phyloP scores from a whole-genome alignment of 495 filamentous ascomycete species.

The Aspergillus asperescens region DNA sequence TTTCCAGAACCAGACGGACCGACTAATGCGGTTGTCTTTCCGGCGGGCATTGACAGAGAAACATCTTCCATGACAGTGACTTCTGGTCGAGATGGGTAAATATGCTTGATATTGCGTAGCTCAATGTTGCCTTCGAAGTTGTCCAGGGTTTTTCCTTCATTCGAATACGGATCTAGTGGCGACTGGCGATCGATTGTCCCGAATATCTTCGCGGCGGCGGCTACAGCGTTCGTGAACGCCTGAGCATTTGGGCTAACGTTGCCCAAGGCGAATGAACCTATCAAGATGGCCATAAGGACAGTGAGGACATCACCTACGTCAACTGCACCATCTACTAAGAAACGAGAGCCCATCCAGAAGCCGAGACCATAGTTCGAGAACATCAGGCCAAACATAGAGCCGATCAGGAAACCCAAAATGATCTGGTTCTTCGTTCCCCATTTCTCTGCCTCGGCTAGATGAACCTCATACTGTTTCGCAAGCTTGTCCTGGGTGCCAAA shows the following conservation, averaged over 20 bases:
- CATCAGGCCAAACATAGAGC: conserved; percentile 72
- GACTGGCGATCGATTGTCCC: conserved; percentile 87
- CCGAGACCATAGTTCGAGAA: conserved; percentile 87
- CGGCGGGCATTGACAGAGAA: conserved; percentile 70
- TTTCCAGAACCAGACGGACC: conserved; percentile 88
- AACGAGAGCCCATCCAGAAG: conserved; percentile 92
- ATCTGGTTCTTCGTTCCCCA: conserved; percentile 73
- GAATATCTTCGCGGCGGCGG: conserved; percentile 86
- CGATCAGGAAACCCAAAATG: conserved; percentile 69
- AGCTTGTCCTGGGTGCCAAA: conserved; percentile 90
- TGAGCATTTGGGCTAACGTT: conserved; percentile 83
- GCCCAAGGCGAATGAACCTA: conserved; percentile 85
- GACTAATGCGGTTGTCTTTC: conserved; percentile 82
- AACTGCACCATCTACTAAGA: conserved; percentile 62
- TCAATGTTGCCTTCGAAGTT: conserved; percentile 72
- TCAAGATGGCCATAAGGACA: conserved; percentile 83
- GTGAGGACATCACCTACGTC: conserved; percentile 55
- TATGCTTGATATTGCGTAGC: conserved; percentile 78
- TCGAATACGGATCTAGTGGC: conserved; percentile 72
- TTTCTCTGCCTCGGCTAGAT: conserved; percentile 65
- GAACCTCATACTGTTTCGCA: conserved; percentile 72
- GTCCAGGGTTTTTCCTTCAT: conserved; percentile 65
- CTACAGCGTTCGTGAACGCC: conserved; percentile 74
- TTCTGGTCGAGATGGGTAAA: conserved; percentile 89
- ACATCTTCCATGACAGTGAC: conserved; percentile 82